Evolutionary conservation across 192 early-diverging fungal genomes (phyloP).

Genomic region (Backusella tarrabulga): DNA sequence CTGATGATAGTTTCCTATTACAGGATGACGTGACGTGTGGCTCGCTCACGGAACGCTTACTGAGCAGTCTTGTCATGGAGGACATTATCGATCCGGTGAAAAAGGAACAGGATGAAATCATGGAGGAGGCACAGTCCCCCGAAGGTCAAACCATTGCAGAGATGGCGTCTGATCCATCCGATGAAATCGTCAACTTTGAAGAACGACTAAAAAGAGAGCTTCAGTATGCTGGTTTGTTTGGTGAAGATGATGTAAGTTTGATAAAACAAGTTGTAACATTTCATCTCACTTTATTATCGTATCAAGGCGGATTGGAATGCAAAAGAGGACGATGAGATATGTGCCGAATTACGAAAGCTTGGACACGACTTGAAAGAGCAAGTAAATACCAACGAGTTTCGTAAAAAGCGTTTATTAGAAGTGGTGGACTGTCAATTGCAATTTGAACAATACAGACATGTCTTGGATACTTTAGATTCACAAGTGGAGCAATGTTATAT

Average conservation of each 20-base stretch:
- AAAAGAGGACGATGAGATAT: slow-evolving; percentile 77
- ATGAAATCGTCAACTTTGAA: slow-evolving; percentile 60
- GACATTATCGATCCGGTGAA: slow-evolving; percentile 46
- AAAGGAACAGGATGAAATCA: slow-evolving; percentile 23
- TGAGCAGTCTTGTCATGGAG: slow-evolving; percentile 66
- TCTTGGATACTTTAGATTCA: slow-evolving; percentile 88
- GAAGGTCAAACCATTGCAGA: slow-evolving; percentile 61
- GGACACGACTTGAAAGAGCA: slow-evolving; percentile 78
- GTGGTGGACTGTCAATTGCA: slow-evolving; percentile 72
- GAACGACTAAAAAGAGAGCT: slow-evolving; percentile 84
- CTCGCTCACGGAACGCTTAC: slow-evolving; percentile 78
- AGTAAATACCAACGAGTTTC: slow-evolving; percentile 60
- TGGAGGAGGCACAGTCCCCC: neutral
- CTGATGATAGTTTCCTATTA: slow-evolving; percentile 27
- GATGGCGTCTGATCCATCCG: slow-evolving; percentile 30
- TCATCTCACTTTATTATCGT: neutral
- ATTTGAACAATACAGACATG: slow-evolving; percentile 86
- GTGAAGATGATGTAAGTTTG: slow-evolving; percentile 66
- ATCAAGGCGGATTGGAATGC: slow-evolving; percentile 66
- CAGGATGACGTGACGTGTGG: slow-evolving; percentile 30
- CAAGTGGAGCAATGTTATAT: slow-evolving; percentile 87
- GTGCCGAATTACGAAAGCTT: slow-evolving; percentile 64
- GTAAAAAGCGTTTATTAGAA: slow-evolving; percentile 68
- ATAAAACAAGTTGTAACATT: too few relatives aligned
- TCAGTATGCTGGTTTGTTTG: slow-evolving; percentile 81